A percentile compares a stretch with the other conserved stretches of the same genome.
These are phyloP conservation scores for Starmera quercuum DNA, from an alignment of 805 yeast species.

Conservation along the genomic window DNA sequence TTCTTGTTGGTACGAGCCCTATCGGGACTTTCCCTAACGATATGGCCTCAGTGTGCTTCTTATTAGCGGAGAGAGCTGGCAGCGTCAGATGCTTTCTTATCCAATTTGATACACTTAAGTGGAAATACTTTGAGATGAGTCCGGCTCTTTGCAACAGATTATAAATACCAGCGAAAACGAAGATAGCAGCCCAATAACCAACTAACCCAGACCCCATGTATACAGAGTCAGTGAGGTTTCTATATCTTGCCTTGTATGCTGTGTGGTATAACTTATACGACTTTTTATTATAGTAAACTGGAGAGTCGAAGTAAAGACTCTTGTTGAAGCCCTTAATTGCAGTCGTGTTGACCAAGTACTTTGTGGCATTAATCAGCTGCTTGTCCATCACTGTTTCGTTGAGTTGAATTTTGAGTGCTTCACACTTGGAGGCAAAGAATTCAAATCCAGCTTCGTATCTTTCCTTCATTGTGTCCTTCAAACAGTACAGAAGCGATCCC, in stretches of 20 bases:
- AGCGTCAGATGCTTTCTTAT: constrained; percentile 11
- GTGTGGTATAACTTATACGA: constrained; percentile 17
- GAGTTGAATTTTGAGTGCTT: constrained; percentile 14
- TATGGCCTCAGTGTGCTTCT: constrained; percentile 14
- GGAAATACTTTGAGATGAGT: constrained; percentile 10
- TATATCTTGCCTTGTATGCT: constrained; percentile 22
- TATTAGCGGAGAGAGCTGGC: constrained; percentile 9
- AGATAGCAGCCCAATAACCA: constrained; percentile 41
- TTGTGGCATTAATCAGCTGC: constrained; percentile 38
- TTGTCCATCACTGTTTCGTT: constrained; percentile 26
- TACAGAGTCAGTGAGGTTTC: constrained; percentile 33
- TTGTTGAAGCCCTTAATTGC: constrained; percentile 26
- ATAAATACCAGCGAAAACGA: constrained; percentile 31
- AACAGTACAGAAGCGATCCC: constrained; percentile 24
- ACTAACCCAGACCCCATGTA: constrained; percentile 38
- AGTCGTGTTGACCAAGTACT: constrained; percentile 28
- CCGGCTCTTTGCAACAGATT: constrained; percentile 11
- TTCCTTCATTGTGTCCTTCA: constrained; percentile 9
- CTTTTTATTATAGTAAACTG: constrained; percentile 25
- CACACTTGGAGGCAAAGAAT: constrained; percentile 19
- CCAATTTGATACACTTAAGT: constrained; percentile 7
- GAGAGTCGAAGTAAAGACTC: constrained; percentile 23
- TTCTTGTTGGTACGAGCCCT: constrained; percentile 18
- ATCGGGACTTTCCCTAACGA: constrained; percentile 6
- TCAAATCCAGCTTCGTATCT: constrained; percentile 11